Evolutionary conservation across 2,329 filamentous ascomycete species (phyloP).

Genomic region (Exophiala alcalophila): DNA sequence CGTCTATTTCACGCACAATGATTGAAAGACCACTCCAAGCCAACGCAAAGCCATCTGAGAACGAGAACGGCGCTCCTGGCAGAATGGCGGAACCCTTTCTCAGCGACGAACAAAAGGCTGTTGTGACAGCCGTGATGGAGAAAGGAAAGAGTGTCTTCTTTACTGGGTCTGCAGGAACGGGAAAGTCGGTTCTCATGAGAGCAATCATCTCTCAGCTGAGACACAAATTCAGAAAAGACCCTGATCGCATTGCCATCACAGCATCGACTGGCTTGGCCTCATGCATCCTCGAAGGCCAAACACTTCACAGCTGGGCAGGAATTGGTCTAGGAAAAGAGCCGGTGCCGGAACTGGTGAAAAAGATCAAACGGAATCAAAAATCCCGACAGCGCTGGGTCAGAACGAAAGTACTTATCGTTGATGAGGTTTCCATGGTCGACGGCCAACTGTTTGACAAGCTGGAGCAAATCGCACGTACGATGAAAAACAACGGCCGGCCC

Average conservation of each 20-base stretch:
- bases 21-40: conserved; percentile 10
- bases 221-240: conserved; percentile 70
- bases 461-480: conserved; percentile 75
- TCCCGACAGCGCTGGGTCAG: conserved; percentile 84
- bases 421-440: conserved; percentile 98
- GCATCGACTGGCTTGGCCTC: conserved; percentile 94
- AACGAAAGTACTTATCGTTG: conserved; percentile 83
- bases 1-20: conserved; percentile 10
- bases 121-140: conserved; percentile 78
- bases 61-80: conserved; percentile 29
- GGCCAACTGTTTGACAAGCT: conserved; percentile 96
- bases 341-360: conserved; percentile 75
- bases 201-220: conserved; percentile 81
- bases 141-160: conserved; percentile 90
- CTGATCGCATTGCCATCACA: conserved; percentile 85
- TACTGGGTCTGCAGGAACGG: conserved; percentile 91
- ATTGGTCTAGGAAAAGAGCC: conserved; percentile 94
- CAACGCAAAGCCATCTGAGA: conserved; percentile 3
- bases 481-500: conserved; percentile 85
- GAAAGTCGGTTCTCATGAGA: conserved; percentile 93
- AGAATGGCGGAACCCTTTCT: conserved; percentile 47
- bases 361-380: conserved; percentile 84
- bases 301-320: conserved; percentile 90
- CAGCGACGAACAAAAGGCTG: conserved; percentile 80
- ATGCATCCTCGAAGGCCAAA: conserved; percentile 94